These are phyloP conservation scores for Benincasa hispida DNA, from an alignment of 306 rosid species.

Conservation along the genomic window DNA sequence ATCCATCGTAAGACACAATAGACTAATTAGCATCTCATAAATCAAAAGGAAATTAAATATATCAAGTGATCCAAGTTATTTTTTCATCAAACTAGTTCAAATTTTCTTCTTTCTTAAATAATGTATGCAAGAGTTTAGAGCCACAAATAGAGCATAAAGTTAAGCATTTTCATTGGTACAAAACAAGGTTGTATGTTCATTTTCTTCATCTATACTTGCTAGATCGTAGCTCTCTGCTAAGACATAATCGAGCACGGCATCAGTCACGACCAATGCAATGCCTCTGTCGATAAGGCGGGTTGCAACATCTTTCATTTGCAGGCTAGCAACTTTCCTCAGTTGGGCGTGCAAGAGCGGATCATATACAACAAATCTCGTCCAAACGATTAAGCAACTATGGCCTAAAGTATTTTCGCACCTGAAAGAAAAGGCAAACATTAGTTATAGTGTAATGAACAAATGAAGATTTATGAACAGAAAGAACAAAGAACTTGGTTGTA, in stretches of 20 bases:
- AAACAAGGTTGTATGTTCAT: not conserved
- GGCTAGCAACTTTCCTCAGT: constrained; percentile 65
- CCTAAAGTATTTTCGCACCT: constrained; percentile 72
- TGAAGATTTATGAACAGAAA: not conserved
- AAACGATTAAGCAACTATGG: constrained; percentile 76
- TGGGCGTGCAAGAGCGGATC: constrained; percentile 86
- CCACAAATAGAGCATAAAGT: no score
- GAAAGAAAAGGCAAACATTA: not conserved
- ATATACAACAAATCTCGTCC: constrained; percentile 68
- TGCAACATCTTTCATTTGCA: constrained; percentile 85
- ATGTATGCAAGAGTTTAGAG: no score
- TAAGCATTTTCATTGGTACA: not conserved
- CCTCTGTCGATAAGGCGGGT: constrained; percentile 70
- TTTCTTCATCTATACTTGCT: constrained; percentile 21
- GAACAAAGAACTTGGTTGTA: not conserved
- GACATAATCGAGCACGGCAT: constrained; percentile 49
- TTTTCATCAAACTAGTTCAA: no score
- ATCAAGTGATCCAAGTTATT: no score
- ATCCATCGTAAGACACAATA: no score
- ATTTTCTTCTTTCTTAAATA: no score
- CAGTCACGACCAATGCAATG: constrained; percentile 73
- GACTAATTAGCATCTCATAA: no score
- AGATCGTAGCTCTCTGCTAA: constrained; percentile 78
- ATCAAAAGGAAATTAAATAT: no score
- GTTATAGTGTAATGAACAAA: not conserved